Percentiles rank a stretch among this genome's conserved stretches.
phyloP scores from a whole-genome alignment of 202 grass and related monocot species.

The Hordeum pubiflorum region DNA sequence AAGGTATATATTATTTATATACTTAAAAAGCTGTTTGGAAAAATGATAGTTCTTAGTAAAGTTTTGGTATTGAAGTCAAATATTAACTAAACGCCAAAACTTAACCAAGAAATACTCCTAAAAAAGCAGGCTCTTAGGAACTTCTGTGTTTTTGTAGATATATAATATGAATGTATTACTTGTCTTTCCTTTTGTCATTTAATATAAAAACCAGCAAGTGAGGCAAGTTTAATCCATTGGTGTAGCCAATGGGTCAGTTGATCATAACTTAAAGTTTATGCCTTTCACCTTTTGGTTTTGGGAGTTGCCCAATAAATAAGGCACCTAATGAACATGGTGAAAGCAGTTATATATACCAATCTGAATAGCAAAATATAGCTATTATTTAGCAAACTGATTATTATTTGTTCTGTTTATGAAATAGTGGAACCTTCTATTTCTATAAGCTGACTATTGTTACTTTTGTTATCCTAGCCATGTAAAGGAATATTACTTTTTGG shows the following conservation, averaged over 20 bases:
- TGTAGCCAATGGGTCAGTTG: not conserved
- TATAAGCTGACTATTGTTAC: not conserved
- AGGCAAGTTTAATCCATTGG: constrained; percentile 6
- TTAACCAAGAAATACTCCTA: not conserved
- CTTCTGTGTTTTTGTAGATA: not conserved
- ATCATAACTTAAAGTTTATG: not conserved
- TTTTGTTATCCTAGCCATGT: constrained; percentile 50
- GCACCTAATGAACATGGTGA: not conserved
- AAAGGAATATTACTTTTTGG: constrained; percentile 97
- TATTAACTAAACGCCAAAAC: not conserved
- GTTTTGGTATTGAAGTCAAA: not conserved
- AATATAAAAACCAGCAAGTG: not conserved
- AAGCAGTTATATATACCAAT: not conserved
- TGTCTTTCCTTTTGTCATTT: not conserved
- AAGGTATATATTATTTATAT: constrained; percentile 45
- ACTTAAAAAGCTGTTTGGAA: not conserved
- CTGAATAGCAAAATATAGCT: not conserved
- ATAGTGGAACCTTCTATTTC: not conserved
- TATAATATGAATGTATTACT: not conserved
- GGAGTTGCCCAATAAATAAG: not conserved
- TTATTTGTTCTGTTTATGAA: not conserved
- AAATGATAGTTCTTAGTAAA: not conserved
- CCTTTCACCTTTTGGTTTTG: not conserved
- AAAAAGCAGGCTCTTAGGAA: not conserved
- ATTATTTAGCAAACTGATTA: not conserved